These are phyloP conservation scores for Citrus australasica DNA, from an alignment of 345 rosid genomes.

Conservation along the genomic window DNA sequence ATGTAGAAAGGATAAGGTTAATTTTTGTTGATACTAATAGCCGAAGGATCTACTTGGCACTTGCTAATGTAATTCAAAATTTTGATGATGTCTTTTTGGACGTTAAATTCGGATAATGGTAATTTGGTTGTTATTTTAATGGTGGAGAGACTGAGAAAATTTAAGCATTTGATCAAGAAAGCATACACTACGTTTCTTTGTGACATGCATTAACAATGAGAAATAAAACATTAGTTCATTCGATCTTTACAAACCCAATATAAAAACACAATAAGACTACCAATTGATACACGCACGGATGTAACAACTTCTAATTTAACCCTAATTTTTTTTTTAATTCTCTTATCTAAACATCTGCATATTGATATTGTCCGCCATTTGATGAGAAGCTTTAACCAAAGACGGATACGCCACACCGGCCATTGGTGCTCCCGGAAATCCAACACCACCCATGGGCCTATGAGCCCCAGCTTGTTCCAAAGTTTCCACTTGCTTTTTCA, in stretches of 20 bases:
- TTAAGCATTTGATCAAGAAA: neutral
- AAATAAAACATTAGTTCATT: neutral
- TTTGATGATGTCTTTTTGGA: neutral
- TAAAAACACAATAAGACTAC: neutral
- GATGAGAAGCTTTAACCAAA: slow-evolving; percentile 47
- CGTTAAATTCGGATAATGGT: neutral
- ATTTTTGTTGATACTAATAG: too few species aligned
- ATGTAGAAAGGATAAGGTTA: too few species aligned
- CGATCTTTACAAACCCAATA: slow-evolving; percentile 9
- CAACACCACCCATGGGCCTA: slow-evolving; percentile 29
- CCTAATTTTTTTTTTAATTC: neutral
- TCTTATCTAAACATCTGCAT: slow-evolving; percentile 58
- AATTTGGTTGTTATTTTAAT: neutral
- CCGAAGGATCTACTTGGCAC: too few species aligned
- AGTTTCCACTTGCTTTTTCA: slow-evolving; percentile 80
- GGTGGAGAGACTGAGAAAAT: neutral
- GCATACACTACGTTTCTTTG: neutral
- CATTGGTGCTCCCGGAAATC: slow-evolving; percentile 30
- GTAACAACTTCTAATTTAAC: neutral
- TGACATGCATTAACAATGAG: neutral
- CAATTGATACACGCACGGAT: neutral
- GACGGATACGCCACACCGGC: slow-evolving; percentile 37
- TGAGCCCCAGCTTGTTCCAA: slow-evolving; percentile 62
- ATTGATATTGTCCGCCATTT: slow-evolving; percentile 42
- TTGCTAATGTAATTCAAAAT: neutral